These are phyloP conservation scores for Trametes punicea DNA, from an alignment of 768 basidiomycete species.

Conservation along the genomic window DNA sequence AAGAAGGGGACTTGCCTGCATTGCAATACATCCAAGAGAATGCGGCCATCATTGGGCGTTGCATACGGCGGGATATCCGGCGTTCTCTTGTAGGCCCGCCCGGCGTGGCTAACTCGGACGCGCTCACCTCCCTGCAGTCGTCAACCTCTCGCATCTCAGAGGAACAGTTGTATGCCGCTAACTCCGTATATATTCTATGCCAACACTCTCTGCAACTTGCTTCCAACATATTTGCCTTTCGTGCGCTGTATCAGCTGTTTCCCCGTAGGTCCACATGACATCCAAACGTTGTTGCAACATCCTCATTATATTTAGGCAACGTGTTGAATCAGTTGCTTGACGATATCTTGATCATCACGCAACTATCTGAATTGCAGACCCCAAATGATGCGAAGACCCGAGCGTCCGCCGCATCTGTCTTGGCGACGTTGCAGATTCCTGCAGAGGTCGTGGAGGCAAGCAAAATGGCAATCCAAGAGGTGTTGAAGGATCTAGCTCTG, in stretches of 20 bases:
- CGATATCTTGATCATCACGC: constrained; percentile 43
- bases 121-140: neutral
- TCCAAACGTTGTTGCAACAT: constrained; percentile 2
- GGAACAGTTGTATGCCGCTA: constrained; percentile 39
- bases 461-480: neutral
- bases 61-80: constrained; percentile 51
- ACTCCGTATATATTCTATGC: constrained; percentile 45
- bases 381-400: constrained; percentile 43
- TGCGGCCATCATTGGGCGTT: constrained; percentile 36
- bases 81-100: constrained; percentile 29
- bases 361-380: constrained; percentile 33
- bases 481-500: neutral
- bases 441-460: neutral
- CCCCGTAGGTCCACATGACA: constrained; percentile 37
- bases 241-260: constrained; percentile 43
- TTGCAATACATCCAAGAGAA: constrained; percentile 33
- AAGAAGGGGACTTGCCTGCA: constrained; percentile 17
- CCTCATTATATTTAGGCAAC: constrained; percentile 31
- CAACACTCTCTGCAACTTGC: constrained; percentile 51
- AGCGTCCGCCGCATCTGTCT: constrained; percentile 46
- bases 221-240: constrained; percentile 49
- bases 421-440: constrained; percentile 50
- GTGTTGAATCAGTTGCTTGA: constrained; percentile 44
- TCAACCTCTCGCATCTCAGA: constrained; percentile 14
- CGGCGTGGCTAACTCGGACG: constrained; percentile 9